Base-by-base conservation (phyloP, 2,329 filamentous ascomycete species). In the Penicillium hordei region DNA sequence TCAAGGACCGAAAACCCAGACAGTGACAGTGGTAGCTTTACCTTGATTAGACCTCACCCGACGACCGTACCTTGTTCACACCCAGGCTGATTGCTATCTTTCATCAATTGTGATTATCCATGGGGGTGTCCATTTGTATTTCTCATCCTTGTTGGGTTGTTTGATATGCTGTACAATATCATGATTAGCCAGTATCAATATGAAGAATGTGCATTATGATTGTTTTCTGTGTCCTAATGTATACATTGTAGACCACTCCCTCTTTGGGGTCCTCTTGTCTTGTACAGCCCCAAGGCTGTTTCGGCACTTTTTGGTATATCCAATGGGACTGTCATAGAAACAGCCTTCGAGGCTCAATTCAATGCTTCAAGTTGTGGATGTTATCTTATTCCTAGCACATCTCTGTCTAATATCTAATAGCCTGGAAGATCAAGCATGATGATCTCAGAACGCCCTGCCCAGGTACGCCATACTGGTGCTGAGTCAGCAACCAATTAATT, bases 401-500 rank as follows among this genome's bases (percentile, higher is more conserved):
- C 29, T 29, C 23, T n/a, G 25, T 29, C 17, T 12, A 17, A 44
- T 44, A n/a, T 44, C 3, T 25, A 15, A 44, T 12, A 12, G 6
- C 15, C 4, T 10, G 23, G 13, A 34, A 17, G 33, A 34, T 17
- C 15, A 43, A 43, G 5, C 19, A 42, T 42, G 36, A 38, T 19
- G 6, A 23, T 23, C 21, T 27, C 1, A 1, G 19, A 19, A 21
- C 36, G 38, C 19, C 38, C 12, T 19, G 8, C 29, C 2, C 9
- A 1, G 1, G 38, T 10, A 3, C 27, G 8, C n/a, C 19, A 8
- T 17, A 36, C 5, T n/a, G n/a, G 5, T 25, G 56, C 21, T 58
- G 48, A 67, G 58, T 67, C 65, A 67, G 61, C 65, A 63, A 39
- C 58, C 58, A 55, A 64, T 69, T 67, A 67, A 69, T 57, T 57